Evolutionary conservation across 2,329 filamentous ascomycete genomes (phyloP).

Genomic region (Xylariaceae sp.): DNA sequence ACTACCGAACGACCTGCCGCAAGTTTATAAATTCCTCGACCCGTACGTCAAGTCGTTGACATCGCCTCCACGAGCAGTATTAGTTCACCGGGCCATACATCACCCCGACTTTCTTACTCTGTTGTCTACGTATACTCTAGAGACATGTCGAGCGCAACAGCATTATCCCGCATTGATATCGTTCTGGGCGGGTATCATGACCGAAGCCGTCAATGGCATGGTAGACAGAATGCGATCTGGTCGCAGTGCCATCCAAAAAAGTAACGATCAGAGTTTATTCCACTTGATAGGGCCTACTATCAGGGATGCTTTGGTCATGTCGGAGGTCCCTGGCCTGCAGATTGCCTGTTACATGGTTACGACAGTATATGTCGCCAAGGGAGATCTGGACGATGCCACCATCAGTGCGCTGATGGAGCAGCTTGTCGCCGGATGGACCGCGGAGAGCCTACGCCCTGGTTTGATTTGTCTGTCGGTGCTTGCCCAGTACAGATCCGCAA

Average conservation of each 20-base stretch:
- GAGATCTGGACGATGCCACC: slow-evolving; percentile 70
- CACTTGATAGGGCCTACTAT: slow-evolving; percentile 64
- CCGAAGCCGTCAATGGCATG: slow-evolving; percentile 79
- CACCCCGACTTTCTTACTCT: slow-evolving; percentile 70
- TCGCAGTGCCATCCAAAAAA: slow-evolving; percentile 67
- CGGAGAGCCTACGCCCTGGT: slow-evolving; percentile 67
- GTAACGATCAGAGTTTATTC: slow-evolving; percentile 76
- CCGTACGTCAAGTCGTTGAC: slow-evolving; percentile 79
- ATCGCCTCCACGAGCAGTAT: slow-evolving; percentile 70
- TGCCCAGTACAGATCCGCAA: slow-evolving; percentile 70
- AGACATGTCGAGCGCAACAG: slow-evolving; percentile 65
- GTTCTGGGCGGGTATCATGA: slow-evolving; percentile 87
- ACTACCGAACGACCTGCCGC: slow-evolving; percentile 68
- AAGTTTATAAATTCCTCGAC: slow-evolving; percentile 75
- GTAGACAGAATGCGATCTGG: slow-evolving; percentile 74
- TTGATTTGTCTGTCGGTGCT: slow-evolving; percentile 77
- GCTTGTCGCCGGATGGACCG: slow-evolving; percentile 70
- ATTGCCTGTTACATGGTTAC: slow-evolving; percentile 90
- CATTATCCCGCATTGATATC: slow-evolving; percentile 74
- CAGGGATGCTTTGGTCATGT: slow-evolving; percentile 71
- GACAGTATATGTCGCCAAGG: slow-evolving; percentile 79
- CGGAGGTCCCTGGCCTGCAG: slow-evolving; percentile 71
- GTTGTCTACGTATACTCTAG: slow-evolving; percentile 74
- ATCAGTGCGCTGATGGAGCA: slow-evolving; percentile 90
- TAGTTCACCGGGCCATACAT: slow-evolving; percentile 79